These are phyloP conservation scores for Tricholoma sp. DNA, from an alignment of 768 basidiomycete species.

Conservation along the genomic window DNA sequence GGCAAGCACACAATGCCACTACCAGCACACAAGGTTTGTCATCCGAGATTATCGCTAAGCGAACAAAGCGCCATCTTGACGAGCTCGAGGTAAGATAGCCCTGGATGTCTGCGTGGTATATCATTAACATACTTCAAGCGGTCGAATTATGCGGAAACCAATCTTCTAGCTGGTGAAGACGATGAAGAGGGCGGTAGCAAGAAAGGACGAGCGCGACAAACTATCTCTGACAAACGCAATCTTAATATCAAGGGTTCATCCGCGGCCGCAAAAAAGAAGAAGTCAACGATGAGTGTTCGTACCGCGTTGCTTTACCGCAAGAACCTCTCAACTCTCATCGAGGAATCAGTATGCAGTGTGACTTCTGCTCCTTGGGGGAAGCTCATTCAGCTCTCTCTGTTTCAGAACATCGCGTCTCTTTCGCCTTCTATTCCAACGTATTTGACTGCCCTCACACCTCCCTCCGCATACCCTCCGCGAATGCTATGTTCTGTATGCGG, in stretches of 20 bases:
- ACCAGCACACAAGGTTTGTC: constrained; percentile 35
- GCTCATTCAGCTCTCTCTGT: not conserved
- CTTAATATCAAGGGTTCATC: constrained; percentile 45
- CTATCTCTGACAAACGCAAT: constrained; percentile 73
- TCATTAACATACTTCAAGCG: constrained; percentile 37
- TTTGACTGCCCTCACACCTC: constrained; percentile 60
- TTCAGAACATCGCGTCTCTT: constrained; percentile 54
- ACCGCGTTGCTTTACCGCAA: constrained; percentile 81
- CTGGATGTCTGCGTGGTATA: constrained; percentile 2
- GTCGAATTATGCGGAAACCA: constrained; percentile 71
- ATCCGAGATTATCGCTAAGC: constrained; percentile 67
- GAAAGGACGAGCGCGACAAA: constrained; percentile 70
- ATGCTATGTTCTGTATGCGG: constrained; percentile 83
- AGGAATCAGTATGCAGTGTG: constrained; percentile 66
- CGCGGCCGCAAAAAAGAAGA: constrained; percentile 60
- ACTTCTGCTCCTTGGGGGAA: not conserved
- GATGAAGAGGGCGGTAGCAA: constrained; percentile 40
- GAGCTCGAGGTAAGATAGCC: constrained; percentile 66
- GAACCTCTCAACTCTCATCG: constrained; percentile 64
- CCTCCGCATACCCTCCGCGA: constrained; percentile 60
- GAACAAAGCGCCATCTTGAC: constrained; percentile 72
- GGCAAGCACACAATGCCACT: constrained; percentile 41
- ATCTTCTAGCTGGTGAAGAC: constrained; percentile 41
- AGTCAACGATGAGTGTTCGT: constrained; percentile 77
- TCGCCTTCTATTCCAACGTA: constrained; percentile 59